These are phyloP conservation scores for Aechmea fasciata DNA, from an alignment of 176 grass and related monocot species.

Conservation along the genomic window DNA sequence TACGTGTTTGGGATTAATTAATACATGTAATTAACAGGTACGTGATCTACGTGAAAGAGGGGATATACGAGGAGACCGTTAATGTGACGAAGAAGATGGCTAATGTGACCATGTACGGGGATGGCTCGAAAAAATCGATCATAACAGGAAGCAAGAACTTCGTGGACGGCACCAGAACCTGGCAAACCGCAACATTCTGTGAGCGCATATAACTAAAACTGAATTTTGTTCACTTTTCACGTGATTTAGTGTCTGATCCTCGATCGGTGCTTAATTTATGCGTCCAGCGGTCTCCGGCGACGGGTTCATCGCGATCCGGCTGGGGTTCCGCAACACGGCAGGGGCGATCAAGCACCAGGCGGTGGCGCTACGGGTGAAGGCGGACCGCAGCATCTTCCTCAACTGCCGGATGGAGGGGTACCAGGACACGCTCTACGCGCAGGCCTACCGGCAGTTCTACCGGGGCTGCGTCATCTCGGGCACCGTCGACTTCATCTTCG, in stretches of 20 bases:
- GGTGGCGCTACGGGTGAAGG: conserved; percentile 61
- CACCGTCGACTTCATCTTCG: conserved; percentile 87
- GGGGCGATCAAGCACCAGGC: conserved; percentile 57
- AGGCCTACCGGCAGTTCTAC: conserved; percentile 81
- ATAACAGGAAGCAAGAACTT: conserved; percentile 67
- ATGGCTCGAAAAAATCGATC: conserved; percentile 59
- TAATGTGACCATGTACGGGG: conserved; percentile 72
- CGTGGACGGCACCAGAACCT: conserved; percentile 53
- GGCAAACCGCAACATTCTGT: conserved; percentile 63
- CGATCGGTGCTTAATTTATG: neutral
- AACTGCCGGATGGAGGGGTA: conserved; percentile 78
- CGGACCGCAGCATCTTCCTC: conserved; percentile 59
- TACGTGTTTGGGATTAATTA: neutral
- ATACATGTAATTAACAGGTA: conserved; percentile 18
- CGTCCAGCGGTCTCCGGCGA: conserved; percentile 53
- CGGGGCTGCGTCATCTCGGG: conserved; percentile 76
- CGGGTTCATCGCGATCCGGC: conserved; percentile 44
- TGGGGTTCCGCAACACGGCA: conserved; percentile 76
- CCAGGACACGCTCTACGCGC: conserved; percentile 84
- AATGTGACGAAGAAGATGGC: conserved; percentile 35
- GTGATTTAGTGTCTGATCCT: too few species aligned
- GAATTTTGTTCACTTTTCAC: too few species aligned
- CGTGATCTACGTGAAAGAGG: conserved; percentile 75
- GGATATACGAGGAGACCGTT: conserved; percentile 72
- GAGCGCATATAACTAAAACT: neutral